phyloP scores from a whole-genome alignment of 1,284 basidiomycete genomes.

The Gymnopus androsaceus region DNA sequence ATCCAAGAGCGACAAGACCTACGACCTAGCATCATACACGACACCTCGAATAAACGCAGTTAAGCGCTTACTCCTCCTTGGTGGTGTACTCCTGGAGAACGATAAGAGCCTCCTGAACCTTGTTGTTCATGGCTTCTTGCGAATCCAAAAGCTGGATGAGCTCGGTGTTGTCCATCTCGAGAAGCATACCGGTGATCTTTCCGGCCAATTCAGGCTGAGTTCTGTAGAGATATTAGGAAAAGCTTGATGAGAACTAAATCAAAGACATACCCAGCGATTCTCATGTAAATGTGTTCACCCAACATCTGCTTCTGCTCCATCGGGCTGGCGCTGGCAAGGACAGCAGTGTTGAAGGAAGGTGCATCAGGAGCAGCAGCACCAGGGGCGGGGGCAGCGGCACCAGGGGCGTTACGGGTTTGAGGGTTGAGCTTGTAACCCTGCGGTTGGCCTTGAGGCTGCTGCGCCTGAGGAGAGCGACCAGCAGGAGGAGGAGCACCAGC shows the following conservation, averaged over 20 bases:
- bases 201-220: slow-evolving; percentile 86
- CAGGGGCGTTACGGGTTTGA: slow-evolving; percentile 38
- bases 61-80: slow-evolving; percentile 46
- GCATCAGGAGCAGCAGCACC: slow-evolving; percentile 42
- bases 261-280: slow-evolving; percentile 71
- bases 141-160: slow-evolving; percentile 84
- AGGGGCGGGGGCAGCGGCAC: slow-evolving; percentile 33
- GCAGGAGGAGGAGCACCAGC: slow-evolving; percentile 46
- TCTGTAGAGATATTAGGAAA: slow-evolving; percentile 40
- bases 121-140: slow-evolving; percentile 78
- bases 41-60: slow-evolving; percentile 27
- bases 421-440: slow-evolving; percentile 42
- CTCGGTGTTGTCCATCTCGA: slow-evolving; percentile 96
- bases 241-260: slow-evolving; percentile 10
- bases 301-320: slow-evolving; percentile 97
- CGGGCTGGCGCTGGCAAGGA: slow-evolving; percentile 75
- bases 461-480: slow-evolving; percentile 26
- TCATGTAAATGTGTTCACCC: slow-evolving; percentile 91
- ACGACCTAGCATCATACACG: slow-evolving; percentile 10
- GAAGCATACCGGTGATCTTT: slow-evolving; percentile 96
- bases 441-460: slow-evolving; percentile 15
- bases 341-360: slow-evolving; percentile 50
- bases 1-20: slow-evolving; percentile 4
- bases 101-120: slow-evolving; percentile 85
- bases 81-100: slow-evolving; percentile 77